Conservation (phyloP, 2,329 filamentous ascomycete genomes). For the Paracoccidioides brasiliensis region DNA sequence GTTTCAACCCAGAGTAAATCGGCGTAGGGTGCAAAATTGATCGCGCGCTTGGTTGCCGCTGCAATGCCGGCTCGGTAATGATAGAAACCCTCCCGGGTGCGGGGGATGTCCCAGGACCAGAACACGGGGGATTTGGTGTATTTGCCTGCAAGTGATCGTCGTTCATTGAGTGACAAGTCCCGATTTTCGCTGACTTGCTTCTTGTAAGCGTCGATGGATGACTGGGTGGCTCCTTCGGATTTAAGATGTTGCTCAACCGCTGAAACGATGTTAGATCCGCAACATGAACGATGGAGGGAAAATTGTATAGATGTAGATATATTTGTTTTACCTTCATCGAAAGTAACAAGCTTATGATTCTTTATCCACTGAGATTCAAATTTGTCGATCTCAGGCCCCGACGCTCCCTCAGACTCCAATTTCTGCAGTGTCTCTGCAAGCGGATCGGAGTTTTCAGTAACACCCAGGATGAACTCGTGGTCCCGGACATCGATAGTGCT, state of each 20-base stretch:
- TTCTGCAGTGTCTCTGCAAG: slow-evolving; percentile 77
- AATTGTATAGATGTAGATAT: neutral
- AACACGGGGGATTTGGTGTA: slow-evolving; percentile 56
- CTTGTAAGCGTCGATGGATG: slow-evolving; percentile 56
- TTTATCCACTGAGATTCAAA: slow-evolving; percentile 86
- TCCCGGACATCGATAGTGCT: slow-evolving; percentile 88
- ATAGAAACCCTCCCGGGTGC: slow-evolving; percentile 88
- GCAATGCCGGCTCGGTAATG: slow-evolving; percentile 56
- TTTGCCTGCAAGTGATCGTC: slow-evolving; percentile 57
- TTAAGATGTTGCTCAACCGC: slow-evolving; percentile 65
- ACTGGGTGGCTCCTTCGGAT: slow-evolving; percentile 48
- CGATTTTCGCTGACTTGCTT: slow-evolving; percentile 48
- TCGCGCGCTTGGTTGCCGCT: slow-evolving; percentile 79
- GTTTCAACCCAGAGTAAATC: slow-evolving; percentile 98
- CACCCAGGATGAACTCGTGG: slow-evolving; percentile 90
- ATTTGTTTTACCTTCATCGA: slow-evolving; percentile 55
- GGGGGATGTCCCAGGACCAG: slow-evolving; percentile 84
- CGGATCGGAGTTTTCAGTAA: slow-evolving; percentile 64
- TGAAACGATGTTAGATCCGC: slow-evolving; percentile 15
- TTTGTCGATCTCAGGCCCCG: slow-evolving; percentile 65
- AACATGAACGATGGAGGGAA: neutral
- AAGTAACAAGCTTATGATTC: slow-evolving; percentile 69
- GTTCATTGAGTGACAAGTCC: slow-evolving; percentile 64
- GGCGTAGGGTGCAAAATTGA: slow-evolving; percentile 81
- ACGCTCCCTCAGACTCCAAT: slow-evolving; percentile 73